Conservation (phyloP, 805 yeast species). For the Wickerhamiella vanderwaltii region DNA sequence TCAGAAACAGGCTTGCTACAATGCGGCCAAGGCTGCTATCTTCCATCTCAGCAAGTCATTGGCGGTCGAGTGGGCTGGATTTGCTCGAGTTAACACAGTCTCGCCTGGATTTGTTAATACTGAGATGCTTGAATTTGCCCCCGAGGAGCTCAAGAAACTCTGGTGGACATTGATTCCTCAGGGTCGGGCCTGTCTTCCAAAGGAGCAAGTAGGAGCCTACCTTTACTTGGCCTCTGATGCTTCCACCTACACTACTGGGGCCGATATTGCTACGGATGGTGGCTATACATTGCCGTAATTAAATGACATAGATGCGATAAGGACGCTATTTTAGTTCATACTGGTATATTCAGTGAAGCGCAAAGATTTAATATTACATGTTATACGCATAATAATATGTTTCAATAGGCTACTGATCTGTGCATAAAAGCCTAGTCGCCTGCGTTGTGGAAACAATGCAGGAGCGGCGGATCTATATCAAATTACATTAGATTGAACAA, state of each 20-base stretch:
- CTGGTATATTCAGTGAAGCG: too few relatives aligned
- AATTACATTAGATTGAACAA: too few relatives aligned
- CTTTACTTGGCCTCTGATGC: constrained; percentile 73
- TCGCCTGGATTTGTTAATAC: constrained; percentile 78
- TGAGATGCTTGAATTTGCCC: constrained; percentile 42
- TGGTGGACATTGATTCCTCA: constrained; percentile 35
- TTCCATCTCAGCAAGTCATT: constrained; percentile 62
- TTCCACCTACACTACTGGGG: constrained; percentile 64
- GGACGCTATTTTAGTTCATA: too few relatives aligned
- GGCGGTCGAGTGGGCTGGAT: constrained; percentile 79
- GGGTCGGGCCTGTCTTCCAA: constrained; percentile 63
- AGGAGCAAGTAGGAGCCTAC: constrained; percentile 71
- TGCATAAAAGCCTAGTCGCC: too few relatives aligned
- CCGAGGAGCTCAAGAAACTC: constrained; percentile 32
- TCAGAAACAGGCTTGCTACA: constrained; percentile 73
- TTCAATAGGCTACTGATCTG: too few relatives aligned
- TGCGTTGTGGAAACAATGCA: too few relatives aligned
- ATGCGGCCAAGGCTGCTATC: constrained; percentile 76
- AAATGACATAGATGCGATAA: too few relatives aligned
- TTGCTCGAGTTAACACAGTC: constrained; percentile 68
- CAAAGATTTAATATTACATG: too few relatives aligned
- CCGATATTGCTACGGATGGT: constrained; percentile 68
- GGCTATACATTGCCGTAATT: constrained; percentile 46
- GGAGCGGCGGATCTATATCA: too few relatives aligned
- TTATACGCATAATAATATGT: too few relatives aligned